Percentiles rank a stretch among this genome's conserved stretches.
Evolutionary conservation across 1,284 basidiomycete species (phyloP).

Genomic region (Jaminaea rosea): DNA sequence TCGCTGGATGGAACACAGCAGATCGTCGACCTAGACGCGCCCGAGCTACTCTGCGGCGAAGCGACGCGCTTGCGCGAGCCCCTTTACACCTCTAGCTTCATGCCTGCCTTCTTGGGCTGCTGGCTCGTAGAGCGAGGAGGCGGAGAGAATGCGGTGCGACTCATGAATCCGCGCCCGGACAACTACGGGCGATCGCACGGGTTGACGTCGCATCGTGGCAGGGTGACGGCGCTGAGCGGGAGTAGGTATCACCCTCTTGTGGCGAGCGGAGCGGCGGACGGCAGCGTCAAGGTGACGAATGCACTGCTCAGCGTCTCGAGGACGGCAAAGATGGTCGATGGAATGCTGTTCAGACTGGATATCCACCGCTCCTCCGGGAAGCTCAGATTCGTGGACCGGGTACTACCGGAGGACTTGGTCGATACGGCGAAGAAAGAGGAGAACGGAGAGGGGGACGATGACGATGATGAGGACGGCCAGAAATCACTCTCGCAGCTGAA

Average conservation of each 20-base stretch:
- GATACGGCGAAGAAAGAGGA: background rate
- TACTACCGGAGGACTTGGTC: conserved; percentile 58
- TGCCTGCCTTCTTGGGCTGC: background rate
- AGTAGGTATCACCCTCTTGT: conserved; percentile 81
- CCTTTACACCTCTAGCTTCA: background rate
- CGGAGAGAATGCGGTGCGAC: background rate
- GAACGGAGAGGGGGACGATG: background rate
- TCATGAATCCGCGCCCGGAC: background rate
- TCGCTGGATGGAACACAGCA: background rate
- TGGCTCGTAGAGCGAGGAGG: background rate
- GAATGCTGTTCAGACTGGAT: conserved; percentile 76
- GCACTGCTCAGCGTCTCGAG: conserved; percentile 50
- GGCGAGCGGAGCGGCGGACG: conserved; percentile 71
- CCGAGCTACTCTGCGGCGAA: background rate
- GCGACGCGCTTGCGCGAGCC: background rate
- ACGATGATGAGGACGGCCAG: background rate
- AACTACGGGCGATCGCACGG: background rate
- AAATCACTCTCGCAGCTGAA: background rate
- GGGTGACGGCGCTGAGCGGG: conserved; percentile 54
- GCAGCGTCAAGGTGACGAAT: conserved; percentile 60
- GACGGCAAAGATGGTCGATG: conserved; percentile 49
- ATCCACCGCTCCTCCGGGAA: conserved; percentile 63
- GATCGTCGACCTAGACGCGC: background rate
- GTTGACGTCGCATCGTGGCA: background rate
- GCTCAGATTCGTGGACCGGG: conserved; percentile 72